These are phyloP conservation scores for Blumeriella jaapii DNA, from an alignment of 2,329 filamentous ascomycete genomes.

Conservation along the genomic window DNA sequence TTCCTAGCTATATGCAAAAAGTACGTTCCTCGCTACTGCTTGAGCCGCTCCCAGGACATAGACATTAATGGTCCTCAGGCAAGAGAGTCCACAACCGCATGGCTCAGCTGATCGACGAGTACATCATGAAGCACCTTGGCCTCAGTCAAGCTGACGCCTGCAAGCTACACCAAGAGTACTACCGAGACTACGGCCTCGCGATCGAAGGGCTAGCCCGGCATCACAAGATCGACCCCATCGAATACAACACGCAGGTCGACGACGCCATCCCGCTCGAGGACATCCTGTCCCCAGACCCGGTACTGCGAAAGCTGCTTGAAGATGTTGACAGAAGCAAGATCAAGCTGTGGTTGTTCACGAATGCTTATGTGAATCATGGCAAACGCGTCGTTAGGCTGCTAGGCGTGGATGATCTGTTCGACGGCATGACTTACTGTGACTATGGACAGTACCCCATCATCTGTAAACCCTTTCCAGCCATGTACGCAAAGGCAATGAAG, in stretches of 20 bases:
- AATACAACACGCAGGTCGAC: constrained; percentile 91
- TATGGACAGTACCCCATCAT: constrained; percentile 63
- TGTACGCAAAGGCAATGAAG: constrained; percentile 81
- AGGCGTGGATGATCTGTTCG: constrained; percentile 77
- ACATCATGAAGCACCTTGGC: constrained; percentile 53
- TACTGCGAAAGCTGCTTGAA: constrained; percentile 63
- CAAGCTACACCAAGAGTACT: constrained; percentile 80
- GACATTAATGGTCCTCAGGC: constrained; percentile 32
- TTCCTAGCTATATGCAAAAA: constrained; percentile 66
- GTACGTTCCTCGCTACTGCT: constrained; percentile 35
- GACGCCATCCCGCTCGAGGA: constrained; percentile 82
- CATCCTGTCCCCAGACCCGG: constrained; percentile 68
- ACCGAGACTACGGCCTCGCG: constrained; percentile 90
- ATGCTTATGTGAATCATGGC: constrained; percentile 86
- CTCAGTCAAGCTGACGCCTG: constrained; percentile 69
- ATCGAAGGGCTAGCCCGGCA: constrained; percentile 90
- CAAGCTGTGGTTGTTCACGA: constrained; percentile 88
- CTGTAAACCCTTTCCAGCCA: constrained; percentile 75
- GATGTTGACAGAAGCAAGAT: constrained; percentile 78
- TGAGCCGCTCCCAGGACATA: too few relatives aligned
- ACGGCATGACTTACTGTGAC: constrained; percentile 91
- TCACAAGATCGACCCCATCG: constrained; percentile 88
- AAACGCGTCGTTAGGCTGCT: constrained; percentile 71
- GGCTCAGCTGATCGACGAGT: constrained; percentile 61
- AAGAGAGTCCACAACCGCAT: constrained; percentile 81